phyloP scores from a whole-genome alignment of 2,329 filamentous ascomycete genomes.

The Colletotrichum sp. region DNA sequence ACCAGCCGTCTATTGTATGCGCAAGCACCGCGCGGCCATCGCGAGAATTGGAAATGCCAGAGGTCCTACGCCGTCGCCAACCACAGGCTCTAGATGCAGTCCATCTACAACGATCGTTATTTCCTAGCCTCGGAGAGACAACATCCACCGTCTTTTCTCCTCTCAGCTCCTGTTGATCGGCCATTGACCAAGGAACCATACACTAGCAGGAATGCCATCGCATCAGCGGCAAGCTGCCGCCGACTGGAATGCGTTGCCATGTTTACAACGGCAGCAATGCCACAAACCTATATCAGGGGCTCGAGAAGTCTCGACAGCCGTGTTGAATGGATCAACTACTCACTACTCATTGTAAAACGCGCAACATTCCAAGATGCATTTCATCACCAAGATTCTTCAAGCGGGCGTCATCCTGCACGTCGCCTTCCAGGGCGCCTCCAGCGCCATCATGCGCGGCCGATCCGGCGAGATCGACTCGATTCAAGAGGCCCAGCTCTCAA shows the following conservation, averaged over 20 bases:
- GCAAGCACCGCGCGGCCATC: not conserved
- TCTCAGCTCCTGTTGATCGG: not conserved
- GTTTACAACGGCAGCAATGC: not conserved
- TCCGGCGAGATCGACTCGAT: not conserved
- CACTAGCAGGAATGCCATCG: conserved; percentile 7
- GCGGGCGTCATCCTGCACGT: conserved; percentile 6
- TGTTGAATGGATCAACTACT: not conserved
- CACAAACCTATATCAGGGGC: conserved; percentile 18
- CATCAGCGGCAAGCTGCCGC: not conserved
- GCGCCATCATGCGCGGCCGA: conserved; percentile 19
- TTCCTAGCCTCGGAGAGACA: not conserved
- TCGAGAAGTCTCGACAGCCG: conserved; percentile 14
- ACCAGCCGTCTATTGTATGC: not conserved
- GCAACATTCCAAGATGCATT: conserved; percentile 16
- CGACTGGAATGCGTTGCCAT: conserved; percentile 21
- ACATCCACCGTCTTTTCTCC: not conserved
- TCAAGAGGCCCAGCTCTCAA: not conserved
- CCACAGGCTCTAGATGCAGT: not conserved
- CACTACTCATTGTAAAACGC: not conserved
- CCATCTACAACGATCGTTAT: not conserved
- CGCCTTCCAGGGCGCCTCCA: conserved; percentile 16
- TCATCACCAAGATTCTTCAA: conserved; percentile 11
- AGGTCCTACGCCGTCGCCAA: not conserved
- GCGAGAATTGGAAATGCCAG: not conserved
- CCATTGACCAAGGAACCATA: conserved; percentile 9